Evolutionary conservation across 169 alveolate species (phyloP).

Genomic region (Plasmodium falciparum): DNA sequence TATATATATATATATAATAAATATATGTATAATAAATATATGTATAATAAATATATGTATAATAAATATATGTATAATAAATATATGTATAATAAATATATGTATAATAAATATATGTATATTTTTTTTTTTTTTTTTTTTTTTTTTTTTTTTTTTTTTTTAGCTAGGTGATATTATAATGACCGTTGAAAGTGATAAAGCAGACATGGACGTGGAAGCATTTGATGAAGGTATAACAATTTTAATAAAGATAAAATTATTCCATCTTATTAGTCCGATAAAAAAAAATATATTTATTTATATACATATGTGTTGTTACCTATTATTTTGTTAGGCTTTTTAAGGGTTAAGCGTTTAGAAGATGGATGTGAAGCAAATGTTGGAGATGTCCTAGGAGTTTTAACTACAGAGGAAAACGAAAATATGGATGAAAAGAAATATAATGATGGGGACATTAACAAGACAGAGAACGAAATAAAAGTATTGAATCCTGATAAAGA

Average conservation of each 20-base stretch:
- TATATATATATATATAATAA: conserved; percentile 51
- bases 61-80: too few species aligned
- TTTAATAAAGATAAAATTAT: neutral
- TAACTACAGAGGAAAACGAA: conserved; percentile 73
- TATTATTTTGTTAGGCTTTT: conserved; percentile 35
- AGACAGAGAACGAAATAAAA: neutral
- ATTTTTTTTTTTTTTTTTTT: conserved; percentile 22
- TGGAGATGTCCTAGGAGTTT: conserved; percentile 69
- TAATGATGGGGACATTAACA: neutral
- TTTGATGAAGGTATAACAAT: conserved; percentile 77
- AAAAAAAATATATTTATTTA: neutral
- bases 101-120: too few species aligned
- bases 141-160: conserved; percentile 6
- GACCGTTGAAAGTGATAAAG: conserved; percentile 82
- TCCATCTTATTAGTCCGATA: neutral
- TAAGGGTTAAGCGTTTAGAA: conserved; percentile 36
- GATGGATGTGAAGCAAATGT: conserved; percentile 77
- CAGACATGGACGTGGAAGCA: conserved; percentile 84
- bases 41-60: too few species aligned
- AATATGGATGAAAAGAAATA: neutral
- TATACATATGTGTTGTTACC: neutral
- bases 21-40: too few species aligned
- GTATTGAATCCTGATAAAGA: neutral
- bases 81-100: too few species aligned
- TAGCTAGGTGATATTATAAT: conserved; percentile 80